These are phyloP conservation scores for Hawksworthiomyces lignivorus DNA, from an alignment of 2,329 filamentous ascomycete species.

Conservation along the genomic window DNA sequence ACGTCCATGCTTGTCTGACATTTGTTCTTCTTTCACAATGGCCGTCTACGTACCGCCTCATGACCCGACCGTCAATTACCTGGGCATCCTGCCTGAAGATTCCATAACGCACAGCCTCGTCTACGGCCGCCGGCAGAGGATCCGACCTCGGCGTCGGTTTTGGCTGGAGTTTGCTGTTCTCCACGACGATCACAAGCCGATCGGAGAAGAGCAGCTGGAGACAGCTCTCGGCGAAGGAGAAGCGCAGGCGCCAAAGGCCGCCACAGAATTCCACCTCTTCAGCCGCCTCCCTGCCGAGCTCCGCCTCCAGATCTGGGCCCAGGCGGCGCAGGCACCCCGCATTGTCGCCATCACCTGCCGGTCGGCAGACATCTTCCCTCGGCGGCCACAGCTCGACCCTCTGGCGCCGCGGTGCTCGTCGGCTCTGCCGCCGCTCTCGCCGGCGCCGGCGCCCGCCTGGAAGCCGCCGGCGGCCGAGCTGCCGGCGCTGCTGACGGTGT, in stretches of 20 bases:
- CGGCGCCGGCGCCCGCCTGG: conserved; percentile 10
- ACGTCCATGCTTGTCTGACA: too few relatives aligned
- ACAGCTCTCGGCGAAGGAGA: too few relatives aligned
- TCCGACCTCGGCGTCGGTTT: conserved; percentile 20
- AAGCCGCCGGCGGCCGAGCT: conserved; percentile 12
- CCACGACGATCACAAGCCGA: conserved; percentile 29
- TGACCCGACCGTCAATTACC: too few relatives aligned
- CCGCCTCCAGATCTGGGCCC: conserved; percentile 40
- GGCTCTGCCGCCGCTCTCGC: conserved; percentile 13
- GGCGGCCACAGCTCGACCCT: too few relatives aligned
- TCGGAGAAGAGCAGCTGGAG: conserved; percentile 2
- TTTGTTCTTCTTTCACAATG: too few relatives aligned
- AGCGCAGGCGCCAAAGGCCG: conserved; percentile 9
- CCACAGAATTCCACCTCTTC: conserved; percentile 28
- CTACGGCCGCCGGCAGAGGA: neutral
- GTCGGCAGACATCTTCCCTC: conserved; percentile 21
- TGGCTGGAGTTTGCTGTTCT: conserved; percentile 40
- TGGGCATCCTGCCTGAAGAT: too few relatives aligned
- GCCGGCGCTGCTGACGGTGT: conserved; percentile 37
- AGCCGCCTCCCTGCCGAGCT: conserved; percentile 36
- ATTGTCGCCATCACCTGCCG: conserved; percentile 35
- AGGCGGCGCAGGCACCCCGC: conserved; percentile 30
- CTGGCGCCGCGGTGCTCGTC: too few relatives aligned
- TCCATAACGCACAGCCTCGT: too few relatives aligned
- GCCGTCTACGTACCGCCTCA: too few relatives aligned